Conservation (phyloP, 2,329 filamentous ascomycete genomes). For the Xylaria sp. region DNA sequence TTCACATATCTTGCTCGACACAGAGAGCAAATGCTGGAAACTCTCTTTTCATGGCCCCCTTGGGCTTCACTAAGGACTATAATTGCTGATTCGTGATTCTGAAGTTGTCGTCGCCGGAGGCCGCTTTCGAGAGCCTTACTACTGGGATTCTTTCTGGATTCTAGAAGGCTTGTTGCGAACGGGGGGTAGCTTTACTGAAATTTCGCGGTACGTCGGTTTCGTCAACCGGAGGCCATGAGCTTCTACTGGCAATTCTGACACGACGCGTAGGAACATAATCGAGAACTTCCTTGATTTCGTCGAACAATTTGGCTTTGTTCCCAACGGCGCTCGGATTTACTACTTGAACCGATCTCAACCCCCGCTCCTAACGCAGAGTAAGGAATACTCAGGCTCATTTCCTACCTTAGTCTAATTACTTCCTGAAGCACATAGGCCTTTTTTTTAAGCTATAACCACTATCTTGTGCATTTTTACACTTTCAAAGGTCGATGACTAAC, state of each 20-base stretch:
- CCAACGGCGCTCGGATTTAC: constrained; percentile 74
- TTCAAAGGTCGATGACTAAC: constrained; percentile 11
- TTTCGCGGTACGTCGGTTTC: constrained; percentile 57
- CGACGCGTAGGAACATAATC: constrained; percentile 64
- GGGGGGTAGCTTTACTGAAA: constrained; percentile 70
- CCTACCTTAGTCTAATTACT: not conserved
- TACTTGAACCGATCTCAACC: constrained; percentile 77
- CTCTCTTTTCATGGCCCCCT: not conserved
- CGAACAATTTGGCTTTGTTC: constrained; percentile 72
- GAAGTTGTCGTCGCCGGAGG: constrained; percentile 73
- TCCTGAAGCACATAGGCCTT: not conserved
- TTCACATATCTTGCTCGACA: not conserved
- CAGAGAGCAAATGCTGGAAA: too few relatives aligned
- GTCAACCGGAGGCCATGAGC: not conserved
- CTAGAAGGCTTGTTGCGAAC: constrained; percentile 73
- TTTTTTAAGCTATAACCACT: not conserved
- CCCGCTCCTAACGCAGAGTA: constrained; percentile 69
- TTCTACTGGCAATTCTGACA: constrained; percentile 16
- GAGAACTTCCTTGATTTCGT: constrained; percentile 77
- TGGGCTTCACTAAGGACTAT: not conserved
- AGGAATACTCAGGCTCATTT: not conserved
- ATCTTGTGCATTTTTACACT: not conserved
- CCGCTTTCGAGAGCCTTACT: constrained; percentile 77
- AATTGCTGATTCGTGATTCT: constrained; percentile 16
- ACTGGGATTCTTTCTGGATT: constrained; percentile 79